phyloP scores from a whole-genome alignment of 331 rosid genomes.

The Rosa hybrid region DNA sequence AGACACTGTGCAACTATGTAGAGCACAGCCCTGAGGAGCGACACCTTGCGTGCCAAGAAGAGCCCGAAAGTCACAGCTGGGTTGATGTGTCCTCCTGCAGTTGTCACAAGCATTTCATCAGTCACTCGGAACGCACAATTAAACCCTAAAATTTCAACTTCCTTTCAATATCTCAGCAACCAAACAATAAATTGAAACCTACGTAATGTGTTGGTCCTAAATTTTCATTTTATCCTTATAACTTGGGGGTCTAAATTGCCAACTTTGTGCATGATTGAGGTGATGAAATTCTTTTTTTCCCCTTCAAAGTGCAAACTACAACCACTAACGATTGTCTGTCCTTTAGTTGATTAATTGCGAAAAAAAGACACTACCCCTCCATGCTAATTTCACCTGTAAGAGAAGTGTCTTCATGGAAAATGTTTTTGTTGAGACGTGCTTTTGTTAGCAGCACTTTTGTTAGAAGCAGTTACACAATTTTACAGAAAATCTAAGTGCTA shows the following conservation, averaged over 20 bases:
- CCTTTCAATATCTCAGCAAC: too few species aligned
- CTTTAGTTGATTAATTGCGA: neutral
- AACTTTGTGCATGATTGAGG: too few species aligned
- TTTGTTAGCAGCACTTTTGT: too few species aligned
- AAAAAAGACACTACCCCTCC: neutral
- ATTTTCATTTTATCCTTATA: too few species aligned
- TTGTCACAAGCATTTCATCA: neutral
- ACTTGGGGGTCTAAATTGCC: too few species aligned
- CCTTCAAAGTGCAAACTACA: neutral
- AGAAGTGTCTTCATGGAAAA: too few species aligned
- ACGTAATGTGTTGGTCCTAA: too few species aligned
- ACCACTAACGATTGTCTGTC: neutral
- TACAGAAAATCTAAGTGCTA: neutral
- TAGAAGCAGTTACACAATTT: too few species aligned
- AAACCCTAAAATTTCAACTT: neutral
- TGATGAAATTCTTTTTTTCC: too few species aligned
- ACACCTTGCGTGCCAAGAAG: constrained; percentile 73
- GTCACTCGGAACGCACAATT: neutral
- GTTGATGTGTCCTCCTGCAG: constrained; percentile 84
- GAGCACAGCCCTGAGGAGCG: constrained; percentile 64
- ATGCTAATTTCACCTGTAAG: too few species aligned
- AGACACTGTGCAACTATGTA: constrained; percentile 75
- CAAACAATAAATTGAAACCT: too few species aligned
- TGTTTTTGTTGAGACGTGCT: too few species aligned
- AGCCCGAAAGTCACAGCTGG: constrained; percentile 92